A percentile compares a stretch with the other conserved stretches of the same genome.
Evolutionary conservation across 345 rosid species (phyloP).

Genomic region (Aquilaria yunnanensis): DNA sequence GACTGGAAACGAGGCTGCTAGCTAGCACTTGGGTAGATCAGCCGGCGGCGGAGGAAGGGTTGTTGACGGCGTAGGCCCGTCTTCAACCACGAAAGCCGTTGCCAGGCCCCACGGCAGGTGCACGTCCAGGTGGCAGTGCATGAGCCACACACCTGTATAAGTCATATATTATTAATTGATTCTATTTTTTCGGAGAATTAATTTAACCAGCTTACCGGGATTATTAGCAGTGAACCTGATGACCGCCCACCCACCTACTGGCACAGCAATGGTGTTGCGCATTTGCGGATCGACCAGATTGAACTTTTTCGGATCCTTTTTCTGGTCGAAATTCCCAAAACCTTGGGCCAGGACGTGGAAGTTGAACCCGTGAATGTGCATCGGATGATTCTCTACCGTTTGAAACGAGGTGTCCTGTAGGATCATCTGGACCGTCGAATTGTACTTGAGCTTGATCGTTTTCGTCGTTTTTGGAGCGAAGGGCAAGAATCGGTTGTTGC

Average conservation of each 20-base stretch:
- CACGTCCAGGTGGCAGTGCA: constrained; percentile 68
- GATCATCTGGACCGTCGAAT: constrained; percentile 66
- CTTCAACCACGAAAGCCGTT: constrained; percentile 47
- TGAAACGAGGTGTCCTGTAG: constrained; percentile 67
- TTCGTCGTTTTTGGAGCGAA: constrained; percentile 55
- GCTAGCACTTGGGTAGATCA: constrained; percentile 60
- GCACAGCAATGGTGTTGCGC: constrained; percentile 74
- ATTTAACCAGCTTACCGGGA: constrained; percentile 47
- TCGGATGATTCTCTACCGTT: constrained; percentile 69
- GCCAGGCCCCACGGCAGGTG: constrained; percentile 60
- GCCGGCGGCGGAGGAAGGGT: constrained; percentile 62
- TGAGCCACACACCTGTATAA: constrained; percentile 51
- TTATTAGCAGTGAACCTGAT: constrained; percentile 73
- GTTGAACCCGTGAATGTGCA: constrained; percentile 78
- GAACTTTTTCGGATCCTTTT: constrained; percentile 36
- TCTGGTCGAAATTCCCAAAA: constrained; percentile 67
- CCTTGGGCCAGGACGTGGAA: constrained; percentile 88
- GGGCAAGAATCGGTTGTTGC: constrained; percentile 16
- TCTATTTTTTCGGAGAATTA: background rate
- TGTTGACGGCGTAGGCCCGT: constrained; percentile 48
- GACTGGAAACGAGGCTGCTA: background rate
- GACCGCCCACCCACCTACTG: constrained; percentile 87
- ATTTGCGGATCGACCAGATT: constrained; percentile 58
- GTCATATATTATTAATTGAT: background rate
- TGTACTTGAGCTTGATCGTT: constrained; percentile 57